A percentile compares a stretch with the other conserved stretches of the same genome.
These are phyloP conservation scores for Orobanche coerulescens DNA, from an alignment of 257 asterid genomes.

Conservation along the genomic window DNA sequence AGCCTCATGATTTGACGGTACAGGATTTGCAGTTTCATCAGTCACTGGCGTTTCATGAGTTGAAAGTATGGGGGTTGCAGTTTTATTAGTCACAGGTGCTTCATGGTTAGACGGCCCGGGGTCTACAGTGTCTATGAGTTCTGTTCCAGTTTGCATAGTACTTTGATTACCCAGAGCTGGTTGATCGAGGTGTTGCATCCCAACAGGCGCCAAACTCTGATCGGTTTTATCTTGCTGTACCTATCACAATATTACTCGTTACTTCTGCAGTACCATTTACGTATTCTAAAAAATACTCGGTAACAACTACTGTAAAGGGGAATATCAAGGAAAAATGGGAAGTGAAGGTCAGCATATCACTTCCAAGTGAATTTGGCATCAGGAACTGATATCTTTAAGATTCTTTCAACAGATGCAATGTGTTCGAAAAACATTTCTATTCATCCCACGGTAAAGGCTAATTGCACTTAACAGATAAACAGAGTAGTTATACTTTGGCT, in stretches of 20 bases:
- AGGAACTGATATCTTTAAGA: background rate
- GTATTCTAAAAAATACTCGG: conserved; percentile 11
- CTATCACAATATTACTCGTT: conserved; percentile 22
- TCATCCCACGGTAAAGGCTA: background rate
- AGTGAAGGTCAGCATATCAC: background rate
- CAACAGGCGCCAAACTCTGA: conserved; percentile 26
- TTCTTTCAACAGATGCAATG: background rate
- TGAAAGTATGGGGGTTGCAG: too few species aligned
- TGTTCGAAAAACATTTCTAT: background rate
- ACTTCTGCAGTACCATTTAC: conserved; percentile 10
- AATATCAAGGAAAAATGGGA: conserved; percentile 3
- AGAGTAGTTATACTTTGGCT: background rate
- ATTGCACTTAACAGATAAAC: background rate
- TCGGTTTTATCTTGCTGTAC: conserved; percentile 23
- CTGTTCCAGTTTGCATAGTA: conserved; percentile 23
- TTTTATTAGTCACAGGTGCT: conserved; percentile 17
- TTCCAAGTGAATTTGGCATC: background rate
- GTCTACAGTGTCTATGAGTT: conserved; percentile 19
- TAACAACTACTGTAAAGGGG: background rate
- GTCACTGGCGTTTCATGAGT: conserved; percentile 19
- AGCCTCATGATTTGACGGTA: conserved; percentile 25
- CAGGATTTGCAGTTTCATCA: conserved; percentile 17
- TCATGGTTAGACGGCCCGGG: conserved; percentile 22
- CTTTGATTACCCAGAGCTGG: conserved; percentile 28
- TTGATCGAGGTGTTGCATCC: conserved; percentile 28